Percentiles rank a stretch among this genome's conserved stretches.
Evolutionary conservation across 2,329 filamentous ascomycete species (phyloP).

Genomic region (Alternaria burnsii): DNA sequence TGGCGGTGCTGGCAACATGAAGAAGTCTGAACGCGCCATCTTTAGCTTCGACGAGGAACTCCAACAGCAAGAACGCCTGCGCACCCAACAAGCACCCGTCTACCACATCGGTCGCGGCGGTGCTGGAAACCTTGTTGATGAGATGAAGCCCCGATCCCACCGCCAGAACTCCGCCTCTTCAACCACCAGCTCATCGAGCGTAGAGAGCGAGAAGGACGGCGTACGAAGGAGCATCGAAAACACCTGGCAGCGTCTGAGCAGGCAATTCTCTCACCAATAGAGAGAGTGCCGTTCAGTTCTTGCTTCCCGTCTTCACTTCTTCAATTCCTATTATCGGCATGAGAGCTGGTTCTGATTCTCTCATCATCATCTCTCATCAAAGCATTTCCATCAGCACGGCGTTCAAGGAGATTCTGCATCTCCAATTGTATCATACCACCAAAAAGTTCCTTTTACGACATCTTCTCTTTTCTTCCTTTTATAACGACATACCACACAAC

Average conservation of each 20-base stretch:
- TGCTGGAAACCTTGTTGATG: slow-evolving; percentile 62
- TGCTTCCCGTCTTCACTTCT: slow-evolving; percentile 9
- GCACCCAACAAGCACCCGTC: slow-evolving; percentile 65
- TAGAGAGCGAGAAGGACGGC: slow-evolving; percentile 39
- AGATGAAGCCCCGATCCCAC: slow-evolving; percentile 42
- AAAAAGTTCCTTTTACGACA: slow-evolving; percentile 22
- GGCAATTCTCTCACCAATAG: slow-evolving; percentile 45
- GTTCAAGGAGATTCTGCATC: slow-evolving; percentile 19
- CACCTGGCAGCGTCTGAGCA: slow-evolving; percentile 47
- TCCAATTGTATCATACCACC: slow-evolving; percentile 14
- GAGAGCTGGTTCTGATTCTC: slow-evolving; percentile 55
- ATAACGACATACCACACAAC: slow-evolving; percentile 33
- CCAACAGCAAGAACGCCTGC: slow-evolving; percentile 63
- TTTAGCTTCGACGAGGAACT: slow-evolving; percentile 76
- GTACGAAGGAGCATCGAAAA: slow-evolving; percentile 47
- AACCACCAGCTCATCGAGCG: slow-evolving; percentile 25
- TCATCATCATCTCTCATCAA: slow-evolving; percentile 24
- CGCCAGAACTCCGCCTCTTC: slow-evolving; percentile 45
- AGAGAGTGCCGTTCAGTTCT: background rate
- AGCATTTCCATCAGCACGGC: slow-evolving; percentile 22
- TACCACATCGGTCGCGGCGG: slow-evolving; percentile 71
- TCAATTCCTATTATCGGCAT: slow-evolving; percentile 6
- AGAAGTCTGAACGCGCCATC: slow-evolving; percentile 63
- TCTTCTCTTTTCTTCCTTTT: slow-evolving; percentile 4
- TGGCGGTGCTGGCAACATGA: slow-evolving; percentile 72